phyloP scores from a whole-genome alignment of 2,329 filamentous ascomycete genomes.

The Fusarium praegraminearum region DNA sequence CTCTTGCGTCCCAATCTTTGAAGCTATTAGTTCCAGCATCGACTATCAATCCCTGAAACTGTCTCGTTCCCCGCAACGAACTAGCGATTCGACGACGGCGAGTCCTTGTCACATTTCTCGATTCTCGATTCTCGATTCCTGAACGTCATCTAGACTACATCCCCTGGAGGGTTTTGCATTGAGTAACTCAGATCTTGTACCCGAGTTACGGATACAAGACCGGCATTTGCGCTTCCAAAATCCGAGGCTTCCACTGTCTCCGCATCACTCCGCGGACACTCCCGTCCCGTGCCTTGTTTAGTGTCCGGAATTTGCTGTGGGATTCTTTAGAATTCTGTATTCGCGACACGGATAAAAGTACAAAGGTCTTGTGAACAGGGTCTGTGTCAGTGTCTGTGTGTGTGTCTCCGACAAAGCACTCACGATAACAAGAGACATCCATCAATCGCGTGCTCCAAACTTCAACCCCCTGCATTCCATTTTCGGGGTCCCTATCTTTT shows the following conservation, averaged over 20 bases:
- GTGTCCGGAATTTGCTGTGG: conserved; percentile 40
- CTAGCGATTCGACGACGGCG: conserved; percentile 17
- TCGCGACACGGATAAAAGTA: not conserved
- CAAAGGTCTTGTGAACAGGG: conserved; percentile 4
- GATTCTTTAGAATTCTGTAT: not conserved
- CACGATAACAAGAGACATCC: conserved; percentile 30
- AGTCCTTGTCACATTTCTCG: conserved; percentile 29
- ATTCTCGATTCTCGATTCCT: conserved; percentile 34
- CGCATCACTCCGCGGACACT: conserved; percentile 38
- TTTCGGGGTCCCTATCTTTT: conserved; percentile 22
- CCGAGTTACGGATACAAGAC: conserved; percentile 31
- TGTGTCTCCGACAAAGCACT: conserved; percentile 17
- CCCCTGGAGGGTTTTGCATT: conserved; percentile 37
- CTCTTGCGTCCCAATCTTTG: conserved; percentile 30
- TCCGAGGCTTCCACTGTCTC: conserved; percentile 40
- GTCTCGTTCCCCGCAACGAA: conserved; percentile 35
- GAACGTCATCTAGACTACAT: conserved; percentile 38
- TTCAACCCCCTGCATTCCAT: conserved; percentile 3
- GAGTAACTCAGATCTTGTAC: conserved; percentile 27
- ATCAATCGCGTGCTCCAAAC: conserved; percentile 31
- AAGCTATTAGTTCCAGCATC: conserved; percentile 24
- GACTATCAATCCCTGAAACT: conserved; percentile 30
- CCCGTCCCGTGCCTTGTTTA: conserved; percentile 13
- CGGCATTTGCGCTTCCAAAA: conserved; percentile 39
- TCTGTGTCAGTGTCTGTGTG: not conserved